A percentile compares a stretch with the other conserved stretches of the same genome.
Conservation (phyloP, 129 eudicot genomes). For the Cynara cardunculus region DNA sequence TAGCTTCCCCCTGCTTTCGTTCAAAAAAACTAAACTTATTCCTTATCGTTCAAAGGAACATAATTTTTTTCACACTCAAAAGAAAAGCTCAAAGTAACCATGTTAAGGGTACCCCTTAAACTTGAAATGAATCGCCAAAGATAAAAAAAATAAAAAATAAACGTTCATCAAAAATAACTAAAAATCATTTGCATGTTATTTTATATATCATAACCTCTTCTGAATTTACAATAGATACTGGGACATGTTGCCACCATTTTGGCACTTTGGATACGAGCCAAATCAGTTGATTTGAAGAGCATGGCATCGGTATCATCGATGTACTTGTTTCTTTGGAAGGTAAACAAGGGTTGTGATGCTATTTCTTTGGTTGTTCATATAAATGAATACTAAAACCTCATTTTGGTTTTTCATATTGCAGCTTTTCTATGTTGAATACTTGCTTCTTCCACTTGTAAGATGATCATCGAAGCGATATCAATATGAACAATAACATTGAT, state of each 20-base stretch:
- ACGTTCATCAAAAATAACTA: too few species aligned
- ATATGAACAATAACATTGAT: not conserved
- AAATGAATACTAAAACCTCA: not conserved
- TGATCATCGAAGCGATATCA: not conserved
- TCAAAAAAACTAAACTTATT: too few species aligned
- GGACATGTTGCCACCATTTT: constrained; percentile 19
- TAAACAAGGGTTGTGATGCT: not conserved
- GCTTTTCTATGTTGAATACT: constrained; percentile 29
- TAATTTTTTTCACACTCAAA: too few species aligned
- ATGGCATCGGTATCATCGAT: constrained; percentile 21
- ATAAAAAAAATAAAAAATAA: too few species aligned
- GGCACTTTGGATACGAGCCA: constrained; percentile 32
- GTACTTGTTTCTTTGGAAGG: constrained; percentile 41
- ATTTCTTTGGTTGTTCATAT: not conserved
- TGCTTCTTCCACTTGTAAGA: constrained; percentile 30
- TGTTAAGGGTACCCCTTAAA: too few species aligned
- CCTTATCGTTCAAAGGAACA: too few species aligned
- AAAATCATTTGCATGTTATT: not conserved
- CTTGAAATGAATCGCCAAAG: too few species aligned
- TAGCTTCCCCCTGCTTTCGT: too few species aligned
- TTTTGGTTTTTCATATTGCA: not conserved
- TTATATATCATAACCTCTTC: not conserved
- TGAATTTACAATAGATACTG: constrained; percentile 6
- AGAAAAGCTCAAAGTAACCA: too few species aligned
- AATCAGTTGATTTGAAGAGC: constrained; percentile 28